Evolutionary conservation across 352 stramenopile species (phyloP).

Genomic region (Phytopythium sindhum): DNA sequence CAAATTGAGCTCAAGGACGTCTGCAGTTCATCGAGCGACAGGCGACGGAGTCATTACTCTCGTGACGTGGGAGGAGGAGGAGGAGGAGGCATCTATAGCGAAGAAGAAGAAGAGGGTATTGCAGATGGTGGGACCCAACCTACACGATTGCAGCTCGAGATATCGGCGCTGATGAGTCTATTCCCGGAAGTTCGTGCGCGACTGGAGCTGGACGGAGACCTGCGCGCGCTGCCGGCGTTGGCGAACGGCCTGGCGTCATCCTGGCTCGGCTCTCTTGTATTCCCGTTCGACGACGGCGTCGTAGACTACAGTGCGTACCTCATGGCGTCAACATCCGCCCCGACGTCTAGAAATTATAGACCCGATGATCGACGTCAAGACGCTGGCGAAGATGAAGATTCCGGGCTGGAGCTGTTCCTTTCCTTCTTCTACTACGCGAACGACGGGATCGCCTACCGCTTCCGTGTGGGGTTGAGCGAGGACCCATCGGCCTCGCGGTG

Average conservation of each 20-base stretch:
- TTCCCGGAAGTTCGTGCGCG: constrained; percentile 7
- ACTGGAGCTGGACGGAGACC: constrained; percentile 8
- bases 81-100: not conserved
- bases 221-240: not conserved
- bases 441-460: constrained; percentile 2
- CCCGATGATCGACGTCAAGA: not conserved
- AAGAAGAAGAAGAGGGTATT: not conserved
- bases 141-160: not conserved
- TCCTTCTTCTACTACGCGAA: constrained; percentile 8
- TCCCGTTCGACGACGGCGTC: constrained; percentile 1
- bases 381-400: not conserved
- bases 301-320: constrained; percentile 11
- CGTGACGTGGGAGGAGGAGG: not conserved
- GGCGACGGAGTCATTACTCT: not conserved
- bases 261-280: constrained; percentile 2
- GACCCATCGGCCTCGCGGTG: not conserved
- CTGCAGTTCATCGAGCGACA: not conserved
- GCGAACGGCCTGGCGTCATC: not conserved
- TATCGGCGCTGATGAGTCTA: constrained; percentile 5
- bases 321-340: not conserved
- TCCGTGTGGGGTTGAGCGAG: constrained; percentile 3
- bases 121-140: not conserved
- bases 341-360: not conserved
- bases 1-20: constrained; percentile 1
- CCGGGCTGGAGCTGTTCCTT: not conserved